These are phyloP conservation scores for Talaromyces funiculosus DNA, from an alignment of 2,329 filamentous ascomycete species.

Conservation along the genomic window DNA sequence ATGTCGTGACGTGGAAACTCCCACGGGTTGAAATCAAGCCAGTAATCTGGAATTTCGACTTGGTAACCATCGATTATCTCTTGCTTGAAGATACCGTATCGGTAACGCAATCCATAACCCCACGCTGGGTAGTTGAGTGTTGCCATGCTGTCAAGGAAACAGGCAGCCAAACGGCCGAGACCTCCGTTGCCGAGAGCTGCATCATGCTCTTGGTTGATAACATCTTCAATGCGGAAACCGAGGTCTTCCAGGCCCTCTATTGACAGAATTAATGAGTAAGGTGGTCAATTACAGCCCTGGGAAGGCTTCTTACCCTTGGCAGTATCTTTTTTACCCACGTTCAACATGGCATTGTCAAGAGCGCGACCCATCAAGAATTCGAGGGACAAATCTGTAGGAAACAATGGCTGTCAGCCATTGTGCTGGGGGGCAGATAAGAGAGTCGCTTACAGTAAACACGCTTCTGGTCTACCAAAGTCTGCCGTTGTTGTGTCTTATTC, in stretches of 20 bases:
- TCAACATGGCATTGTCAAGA: constrained; percentile 97
- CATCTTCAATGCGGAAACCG: constrained; percentile 93
- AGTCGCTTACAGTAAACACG: constrained; percentile 70
- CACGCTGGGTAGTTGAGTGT: constrained; percentile 93
- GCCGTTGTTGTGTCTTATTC: constrained; percentile 96
- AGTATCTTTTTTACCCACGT: constrained; percentile 78
- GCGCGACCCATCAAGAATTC: constrained; percentile 97
- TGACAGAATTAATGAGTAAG: constrained; percentile 6
- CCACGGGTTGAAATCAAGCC: constrained; percentile 99
- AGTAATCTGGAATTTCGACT: constrained; percentile 97
- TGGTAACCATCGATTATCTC: constrained; percentile 98
- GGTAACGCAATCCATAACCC: constrained; percentile 93
- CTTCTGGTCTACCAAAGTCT: constrained; percentile 86
- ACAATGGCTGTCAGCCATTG: not conserved
- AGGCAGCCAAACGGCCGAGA: constrained; percentile 87
- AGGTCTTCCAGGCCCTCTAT: constrained; percentile 78
- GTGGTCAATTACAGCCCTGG: too few relatives aligned
- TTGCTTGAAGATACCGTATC: constrained; percentile 99
- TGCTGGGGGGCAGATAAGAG: not conserved
- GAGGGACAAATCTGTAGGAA: constrained; percentile 67
- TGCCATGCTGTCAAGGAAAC: constrained; percentile 93
- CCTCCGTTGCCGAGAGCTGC: constrained; percentile 94
- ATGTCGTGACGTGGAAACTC: constrained; percentile 96
- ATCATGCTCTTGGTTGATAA: constrained; percentile 91
- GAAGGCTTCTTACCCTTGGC: constrained; percentile 57